Base-by-base conservation (phyloP, 495 filamentous ascomycete genomes). In the Lasiosphaeria miniovina region DNA sequence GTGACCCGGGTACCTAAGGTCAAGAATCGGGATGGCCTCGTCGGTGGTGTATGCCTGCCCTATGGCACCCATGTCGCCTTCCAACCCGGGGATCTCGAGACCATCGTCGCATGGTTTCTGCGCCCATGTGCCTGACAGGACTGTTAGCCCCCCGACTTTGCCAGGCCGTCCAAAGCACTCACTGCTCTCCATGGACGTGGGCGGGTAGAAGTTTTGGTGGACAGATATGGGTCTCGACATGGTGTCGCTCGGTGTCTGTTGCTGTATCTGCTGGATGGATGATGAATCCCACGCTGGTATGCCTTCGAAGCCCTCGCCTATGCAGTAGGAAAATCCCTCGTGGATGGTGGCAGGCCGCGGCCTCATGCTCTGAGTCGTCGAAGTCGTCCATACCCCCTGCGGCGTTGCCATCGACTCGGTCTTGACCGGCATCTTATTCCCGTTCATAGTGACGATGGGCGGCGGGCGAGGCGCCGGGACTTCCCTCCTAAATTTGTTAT, bases 301-400 rank as follows among this genome's bases (percentile, higher is more conserved):
- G 0, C 76, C 69, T 33, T 74, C 71, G 48, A 76, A 83, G 15
- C 78, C 76, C 43, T 79, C 81, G 31, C 76, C 74, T 54, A 84
- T 72, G 61, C 81, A 82, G 59, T 81, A 85, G 45, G 80, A 78
- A 64, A 85, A 86, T 43, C 77, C 80, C 68, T 85, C 82, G 55
- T 83, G 80, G 58, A 85, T 84, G 45, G 81, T 83, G 41, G 80
- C 80, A 41, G 82, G 80, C 34, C 82, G 72, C 36, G 80, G 78
- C 49, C 74, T 73, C 58, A 75, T 62, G 62, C 70, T 67, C 53
- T 80, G 75, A 32, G 75, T 66, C 14, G 73, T 66, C 15, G 75
- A 73, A 50, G 74, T 74, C n/a, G 75, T 73, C 77, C 77, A 80
- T 34, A 75, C 64, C 31, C 71, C 75, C 24, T 74, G 66, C 11